Conservation (phyloP, 2,329 filamentous ascomycete species). For the Dothideomycetidae sp. region DNA sequence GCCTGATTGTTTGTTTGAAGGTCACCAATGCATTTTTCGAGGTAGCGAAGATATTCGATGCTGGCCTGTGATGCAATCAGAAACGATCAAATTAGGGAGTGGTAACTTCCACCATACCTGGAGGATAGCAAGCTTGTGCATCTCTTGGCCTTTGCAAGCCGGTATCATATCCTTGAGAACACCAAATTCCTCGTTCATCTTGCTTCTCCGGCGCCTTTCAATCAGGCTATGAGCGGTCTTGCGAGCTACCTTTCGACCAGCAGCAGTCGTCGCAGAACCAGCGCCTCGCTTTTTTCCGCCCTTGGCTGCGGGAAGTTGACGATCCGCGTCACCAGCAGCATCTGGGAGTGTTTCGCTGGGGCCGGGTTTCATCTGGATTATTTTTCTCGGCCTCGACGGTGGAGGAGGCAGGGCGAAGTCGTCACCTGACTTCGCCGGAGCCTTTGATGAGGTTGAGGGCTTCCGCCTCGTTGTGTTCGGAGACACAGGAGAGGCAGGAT, state of each 20-base stretch:
- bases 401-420: slow-evolving; percentile 77
- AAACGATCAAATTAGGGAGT: neutral
- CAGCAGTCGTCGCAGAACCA: slow-evolving; percentile 55
- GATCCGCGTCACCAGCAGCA: slow-evolving; percentile 13
- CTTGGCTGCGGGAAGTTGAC: slow-evolving; percentile 16
- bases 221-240: slow-evolving; percentile 96
- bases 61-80: slow-evolving; percentile 49
- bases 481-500: slow-evolving; percentile 31
- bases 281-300: slow-evolving; percentile 62
- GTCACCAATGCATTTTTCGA: slow-evolving; percentile 74
- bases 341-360: slow-evolving; percentile 19
- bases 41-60: slow-evolving; percentile 89
- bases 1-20: slow-evolving; percentile 45
- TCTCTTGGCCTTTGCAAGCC: slow-evolving; percentile 81
- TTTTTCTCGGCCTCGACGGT: slow-evolving; percentile 81
- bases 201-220: slow-evolving; percentile 73
- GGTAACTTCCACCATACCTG: slow-evolving; percentile 50
- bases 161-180: slow-evolving; percentile 92
- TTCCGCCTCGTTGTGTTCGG: slow-evolving; percentile 23
- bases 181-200: slow-evolving; percentile 98
- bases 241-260: slow-evolving; percentile 84
- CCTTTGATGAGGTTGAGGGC: slow-evolving; percentile 12
- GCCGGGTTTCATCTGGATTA: slow-evolving; percentile 90
- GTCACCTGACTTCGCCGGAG: slow-evolving; percentile 37
- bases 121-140: slow-evolving; percentile 93